Percentiles rank a stretch among this genome's conserved stretches.
Evolutionary conservation across 106 monocot genomes (phyloP).

Genomic region (Triglochin maritima): DNA sequence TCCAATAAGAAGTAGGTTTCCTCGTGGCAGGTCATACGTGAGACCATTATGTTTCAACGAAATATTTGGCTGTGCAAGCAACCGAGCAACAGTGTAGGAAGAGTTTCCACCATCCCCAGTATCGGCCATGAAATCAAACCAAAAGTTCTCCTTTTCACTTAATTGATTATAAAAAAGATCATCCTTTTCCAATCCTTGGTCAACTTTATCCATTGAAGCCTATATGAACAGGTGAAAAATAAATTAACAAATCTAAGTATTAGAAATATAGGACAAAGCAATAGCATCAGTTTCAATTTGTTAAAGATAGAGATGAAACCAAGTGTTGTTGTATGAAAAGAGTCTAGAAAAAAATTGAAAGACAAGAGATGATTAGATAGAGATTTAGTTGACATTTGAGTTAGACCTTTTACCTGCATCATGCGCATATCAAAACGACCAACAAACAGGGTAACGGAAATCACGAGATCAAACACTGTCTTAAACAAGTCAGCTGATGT

Average conservation of each 20-base stretch:
- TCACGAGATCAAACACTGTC: conserved; percentile 93
- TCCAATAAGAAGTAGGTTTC: conserved; percentile 77
- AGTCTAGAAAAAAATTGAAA: too few species aligned
- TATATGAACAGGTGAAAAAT: too few species aligned
- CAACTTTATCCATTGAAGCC: conserved; percentile 90
- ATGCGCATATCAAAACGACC: conserved; percentile 99
- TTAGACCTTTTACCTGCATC: conserved; percentile 99
- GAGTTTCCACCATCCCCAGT: conserved; percentile 99
- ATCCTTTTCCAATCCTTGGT: conserved; percentile 48
- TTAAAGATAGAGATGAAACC: too few species aligned
- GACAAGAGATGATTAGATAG: too few species aligned
- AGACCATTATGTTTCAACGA: conserved; percentile 28
- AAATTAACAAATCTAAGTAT: too few species aligned
- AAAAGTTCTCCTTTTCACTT: conserved; percentile 60
- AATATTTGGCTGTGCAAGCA: conserved; percentile 72
- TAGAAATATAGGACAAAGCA: too few species aligned
- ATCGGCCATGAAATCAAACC: conserved; percentile 99
- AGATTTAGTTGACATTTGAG: too few species aligned
- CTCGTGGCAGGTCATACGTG: conserved; percentile 38
- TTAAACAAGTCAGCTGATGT: conserved; percentile 98
- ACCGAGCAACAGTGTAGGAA: conserved; percentile 75
- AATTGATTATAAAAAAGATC: conserved; percentile 90
- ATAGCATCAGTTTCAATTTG: too few species aligned
- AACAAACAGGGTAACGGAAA: conserved; percentile 94
- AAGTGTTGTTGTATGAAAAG: too few species aligned